Evolutionary conservation across 2,329 filamentous ascomycete genomes (phyloP).

Genomic region (Stagonosporopsis rhizophila): DNA sequence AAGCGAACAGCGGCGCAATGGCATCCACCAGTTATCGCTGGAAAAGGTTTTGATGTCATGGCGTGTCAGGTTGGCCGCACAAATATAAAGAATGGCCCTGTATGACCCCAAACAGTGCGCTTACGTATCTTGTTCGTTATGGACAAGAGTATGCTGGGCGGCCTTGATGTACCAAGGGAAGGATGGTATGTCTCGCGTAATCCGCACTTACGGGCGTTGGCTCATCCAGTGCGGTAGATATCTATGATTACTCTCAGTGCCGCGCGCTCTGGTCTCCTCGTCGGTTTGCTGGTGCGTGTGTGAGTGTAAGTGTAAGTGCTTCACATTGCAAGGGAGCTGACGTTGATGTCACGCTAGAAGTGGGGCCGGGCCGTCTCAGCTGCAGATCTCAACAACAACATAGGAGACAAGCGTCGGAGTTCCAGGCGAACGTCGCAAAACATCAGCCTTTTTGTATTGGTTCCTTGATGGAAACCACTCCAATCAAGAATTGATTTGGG

Average conservation of each 20-base stretch:
- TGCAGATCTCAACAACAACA: too few relatives aligned
- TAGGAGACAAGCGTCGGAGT: too few relatives aligned
- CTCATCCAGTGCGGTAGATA: not conserved
- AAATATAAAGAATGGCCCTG: not conserved
- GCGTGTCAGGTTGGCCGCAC: not conserved
- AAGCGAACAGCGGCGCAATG: conserved; percentile 34
- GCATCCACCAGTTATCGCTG: conserved; percentile 40
- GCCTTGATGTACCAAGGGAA: not conserved
- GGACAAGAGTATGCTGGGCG: not conserved
- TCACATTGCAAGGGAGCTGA: too few relatives aligned
- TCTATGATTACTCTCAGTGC: not conserved
- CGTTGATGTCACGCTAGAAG: not conserved
- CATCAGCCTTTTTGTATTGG: too few relatives aligned
- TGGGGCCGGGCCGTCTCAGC: conserved; percentile 4
- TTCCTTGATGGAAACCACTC: too few relatives aligned
- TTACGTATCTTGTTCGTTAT: not conserved
- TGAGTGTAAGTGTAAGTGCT: too few relatives aligned
- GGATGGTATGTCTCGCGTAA: not conserved
- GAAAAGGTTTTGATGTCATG: conserved; percentile 33
- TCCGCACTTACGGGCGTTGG: not conserved
- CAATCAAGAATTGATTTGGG: too few relatives aligned
- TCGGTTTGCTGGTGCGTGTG: not conserved
- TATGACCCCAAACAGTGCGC: not conserved
- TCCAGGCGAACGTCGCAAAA: too few relatives aligned
- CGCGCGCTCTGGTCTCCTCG: not conserved